Base-by-base conservation (phyloP, 2,329 filamentous ascomycete genomes). In the Xylaria hypoxylon region DNA sequence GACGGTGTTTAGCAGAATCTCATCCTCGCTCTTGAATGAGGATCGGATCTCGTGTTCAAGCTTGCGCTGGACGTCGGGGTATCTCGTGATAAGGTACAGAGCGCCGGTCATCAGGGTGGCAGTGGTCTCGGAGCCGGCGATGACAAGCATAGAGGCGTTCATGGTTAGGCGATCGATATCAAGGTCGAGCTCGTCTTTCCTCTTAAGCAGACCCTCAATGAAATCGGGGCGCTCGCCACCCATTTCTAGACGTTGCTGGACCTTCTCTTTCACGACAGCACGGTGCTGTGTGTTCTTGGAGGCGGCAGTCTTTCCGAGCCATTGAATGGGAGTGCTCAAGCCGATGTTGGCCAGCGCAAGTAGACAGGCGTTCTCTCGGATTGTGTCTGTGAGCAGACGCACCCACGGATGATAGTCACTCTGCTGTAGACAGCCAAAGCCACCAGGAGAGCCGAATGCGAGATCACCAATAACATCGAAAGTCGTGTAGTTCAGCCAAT, bases 91-190 rank as follows among this genome's bases (percentile, higher is more conserved):
- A 4, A 81, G 72, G 65, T 78, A 85, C 0, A 76, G 69, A 67
- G 77, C 70, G 69, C 82, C 72, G 67, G 78, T 74, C 17, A 86
- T 75, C 2, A 82, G 74, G 0, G 83, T 84, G 0, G 84, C 82
- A 0, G 83, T 85, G 5, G 84, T 87, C 70, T 86, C 84, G 2
- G 81, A 82, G 4, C 84, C 84, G 5, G 83, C 84, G 15, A 82
- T 74, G 33, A 86, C 76, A 2, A 81, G 70, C 11, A 77, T 69
- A n/a, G 59, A 70, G 5, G 73, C 70, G 59, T 77, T 77, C 40
- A 56, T 61, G 2, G 62, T 62, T 0, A 77, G 62, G 35, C 74
- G 60, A 15, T 71, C 67, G 13, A 74, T 44, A 26, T 57, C 65
- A 26, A 76, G 61, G n/a, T 70, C 52, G 33, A 69, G 40, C 42